A percentile compares a stretch with the other conserved stretches of the same genome.
phyloP scores from a whole-genome alignment of 2,329 filamentous ascomycete species.

The Hypoxylon sp. region DNA sequence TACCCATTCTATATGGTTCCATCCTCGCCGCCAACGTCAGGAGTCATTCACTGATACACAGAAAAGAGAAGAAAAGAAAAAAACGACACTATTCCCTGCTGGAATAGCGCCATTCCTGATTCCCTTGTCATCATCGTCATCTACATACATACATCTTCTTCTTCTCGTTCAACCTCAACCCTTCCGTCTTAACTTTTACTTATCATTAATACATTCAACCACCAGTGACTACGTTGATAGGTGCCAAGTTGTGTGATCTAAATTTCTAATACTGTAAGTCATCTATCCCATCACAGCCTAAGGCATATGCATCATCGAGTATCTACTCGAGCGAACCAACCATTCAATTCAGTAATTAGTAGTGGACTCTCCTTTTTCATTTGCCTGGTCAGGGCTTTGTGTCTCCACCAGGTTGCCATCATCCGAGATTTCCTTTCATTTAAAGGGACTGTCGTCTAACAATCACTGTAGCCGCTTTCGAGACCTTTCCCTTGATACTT shows the following conservation, averaged over 20 bases:
- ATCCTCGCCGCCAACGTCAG: constrained; percentile 34
- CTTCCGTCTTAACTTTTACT: constrained; percentile 4
- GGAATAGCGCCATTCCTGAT: constrained; percentile 1
- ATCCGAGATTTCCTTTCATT: constrained; percentile 24
- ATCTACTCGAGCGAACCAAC: constrained; percentile 16
- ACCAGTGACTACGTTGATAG: constrained; percentile 13
- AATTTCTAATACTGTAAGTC: constrained; percentile 26
- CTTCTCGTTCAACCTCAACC: neutral
- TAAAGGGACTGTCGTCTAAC: constrained; percentile 30
- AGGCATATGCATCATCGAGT: constrained; percentile 12
- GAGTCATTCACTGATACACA: constrained; percentile 26
- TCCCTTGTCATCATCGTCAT: constrained; percentile 15
- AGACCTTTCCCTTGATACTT: constrained; percentile 24
- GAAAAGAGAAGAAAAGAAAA: neutral
- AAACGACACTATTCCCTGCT: constrained; percentile 2
- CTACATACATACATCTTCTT: neutral
- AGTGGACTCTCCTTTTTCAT: constrained; percentile 15
- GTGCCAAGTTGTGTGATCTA: constrained; percentile 23
- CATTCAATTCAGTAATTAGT: constrained; percentile 30
- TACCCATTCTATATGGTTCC: constrained; percentile 34
- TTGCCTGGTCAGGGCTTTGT: constrained; percentile 31
- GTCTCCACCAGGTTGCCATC: constrained; percentile 33
- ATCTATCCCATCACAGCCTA: constrained; percentile 31
- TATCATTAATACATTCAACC: too few species aligned
- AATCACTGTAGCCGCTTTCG: constrained; percentile 24